Evolutionary conservation across 2,329 filamentous ascomycete species (phyloP).

Genomic region (Sclerotinia spermophila): DNA sequence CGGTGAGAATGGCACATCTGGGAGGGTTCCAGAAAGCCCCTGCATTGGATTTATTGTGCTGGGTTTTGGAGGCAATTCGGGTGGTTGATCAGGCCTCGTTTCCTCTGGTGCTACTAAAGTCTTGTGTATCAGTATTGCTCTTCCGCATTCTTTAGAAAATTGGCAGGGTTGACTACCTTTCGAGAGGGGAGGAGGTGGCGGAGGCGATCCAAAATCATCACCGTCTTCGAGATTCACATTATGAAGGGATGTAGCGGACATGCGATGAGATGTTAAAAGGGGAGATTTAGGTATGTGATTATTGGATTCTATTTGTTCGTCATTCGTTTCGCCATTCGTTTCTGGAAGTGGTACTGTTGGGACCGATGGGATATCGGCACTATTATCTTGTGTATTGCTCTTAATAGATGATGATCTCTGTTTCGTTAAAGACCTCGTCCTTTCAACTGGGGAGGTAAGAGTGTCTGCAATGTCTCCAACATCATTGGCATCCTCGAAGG

Average conservation of each 20-base stretch:
- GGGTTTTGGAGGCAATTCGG: constrained; percentile 28
- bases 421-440: constrained; percentile 40
- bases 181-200: constrained; percentile 20
- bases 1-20: constrained; percentile 69
- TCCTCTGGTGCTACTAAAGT: constrained; percentile 26
- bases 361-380: constrained; percentile 29
- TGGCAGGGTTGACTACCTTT: constrained; percentile 8
- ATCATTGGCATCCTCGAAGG: constrained; percentile 80
- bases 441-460: constrained; percentile 26
- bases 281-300: constrained; percentile 46
- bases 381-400: constrained; percentile 32
- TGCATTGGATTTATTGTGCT: constrained; percentile 48
- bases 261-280: constrained; percentile 44
- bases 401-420: constrained; percentile 39
- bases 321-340: constrained; percentile 32
- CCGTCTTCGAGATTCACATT: constrained; percentile 58
- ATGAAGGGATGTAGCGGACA: constrained; percentile 56
- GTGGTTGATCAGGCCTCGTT: constrained; percentile 33
- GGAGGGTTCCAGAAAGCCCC: constrained; percentile 69
- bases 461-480: constrained; percentile 34
- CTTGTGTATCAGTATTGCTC: constrained; percentile 9
- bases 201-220: constrained; percentile 16
- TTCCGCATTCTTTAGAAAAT: not conserved
- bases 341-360: constrained; percentile 28
- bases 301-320: constrained; percentile 31